Percentiles rank a stretch among this genome's conserved stretches.
Conservation (phyloP, 768 basidiomycete genomes). For the Mycena indigotica region DNA sequence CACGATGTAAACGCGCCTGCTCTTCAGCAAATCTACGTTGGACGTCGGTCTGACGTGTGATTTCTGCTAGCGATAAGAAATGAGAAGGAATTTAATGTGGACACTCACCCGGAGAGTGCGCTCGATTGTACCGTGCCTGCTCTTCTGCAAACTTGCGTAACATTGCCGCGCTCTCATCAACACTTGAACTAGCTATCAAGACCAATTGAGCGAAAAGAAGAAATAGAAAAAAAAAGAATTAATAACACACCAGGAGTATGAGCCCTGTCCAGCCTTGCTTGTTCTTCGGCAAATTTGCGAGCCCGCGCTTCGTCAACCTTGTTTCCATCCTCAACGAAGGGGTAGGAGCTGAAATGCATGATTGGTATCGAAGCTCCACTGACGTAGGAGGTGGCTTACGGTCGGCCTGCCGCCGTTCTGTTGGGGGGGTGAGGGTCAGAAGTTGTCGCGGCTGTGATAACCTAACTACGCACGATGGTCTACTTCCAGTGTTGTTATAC, state of each 20-base stretch:
- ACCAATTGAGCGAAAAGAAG: no score
- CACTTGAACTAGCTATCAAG: neutral
- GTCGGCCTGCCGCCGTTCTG: constrained; percentile 9
- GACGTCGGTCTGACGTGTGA: constrained; percentile 10
- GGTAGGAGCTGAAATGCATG: constrained; percentile 6
- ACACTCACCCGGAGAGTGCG: constrained; percentile 16
- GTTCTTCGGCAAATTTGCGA: constrained; percentile 22
- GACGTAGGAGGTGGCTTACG: constrained; percentile 11
- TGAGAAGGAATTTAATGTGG: neutral
- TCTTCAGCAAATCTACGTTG: constrained; percentile 19
- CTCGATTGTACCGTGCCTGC: constrained; percentile 19
- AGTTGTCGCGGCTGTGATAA: neutral
- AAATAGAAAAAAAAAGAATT: neutral
- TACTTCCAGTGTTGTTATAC: constrained; percentile 13
- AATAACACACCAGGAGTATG: constrained; percentile 15
- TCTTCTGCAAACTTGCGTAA: constrained; percentile 21
- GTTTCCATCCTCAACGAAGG: constrained; percentile 5
- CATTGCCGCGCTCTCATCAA: constrained; percentile 5
- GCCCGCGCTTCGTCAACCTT: constrained; percentile 18
- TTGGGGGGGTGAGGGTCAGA: neutral
- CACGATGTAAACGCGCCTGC: constrained; percentile 17
- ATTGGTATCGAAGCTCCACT: neutral
- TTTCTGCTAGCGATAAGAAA: neutral
- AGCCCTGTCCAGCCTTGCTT: constrained; percentile 17
- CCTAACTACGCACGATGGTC: neutral